Percentiles rank a stretch among this genome's conserved stretches.
Conservation (phyloP, 1,284 basidiomycete genomes). For the Boletus hoseneyae region DNA sequence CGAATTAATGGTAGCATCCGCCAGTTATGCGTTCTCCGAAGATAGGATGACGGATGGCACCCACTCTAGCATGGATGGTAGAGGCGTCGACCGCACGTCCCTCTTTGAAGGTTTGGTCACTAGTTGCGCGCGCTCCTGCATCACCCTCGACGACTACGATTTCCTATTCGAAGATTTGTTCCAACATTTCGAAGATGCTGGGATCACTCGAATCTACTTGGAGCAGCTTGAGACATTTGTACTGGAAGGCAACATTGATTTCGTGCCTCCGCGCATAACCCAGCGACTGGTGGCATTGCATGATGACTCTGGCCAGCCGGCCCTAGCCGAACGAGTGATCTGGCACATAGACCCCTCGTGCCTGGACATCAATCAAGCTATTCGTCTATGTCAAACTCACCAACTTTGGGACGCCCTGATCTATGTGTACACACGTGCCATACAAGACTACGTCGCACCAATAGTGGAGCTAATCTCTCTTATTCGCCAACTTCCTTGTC, state of each 20-base stretch:
- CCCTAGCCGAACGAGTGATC: constrained; percentile 84
- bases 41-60: constrained; percentile 90
- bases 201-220: constrained; percentile 88
- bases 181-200: constrained; percentile 82
- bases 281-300: constrained; percentile 83
- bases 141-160: constrained; percentile 76
- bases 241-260: constrained; percentile 67
- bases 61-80: constrained; percentile 76
- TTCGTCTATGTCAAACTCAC: constrained; percentile 80
- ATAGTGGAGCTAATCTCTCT: constrained; percentile 82
- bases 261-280: constrained; percentile 83
- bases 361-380: constrained; percentile 92
- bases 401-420: constrained; percentile 91
- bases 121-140: constrained; percentile 79
- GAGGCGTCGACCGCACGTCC: constrained; percentile 88
- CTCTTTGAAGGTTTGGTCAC: constrained; percentile 88
- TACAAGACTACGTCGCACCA: constrained; percentile 88
- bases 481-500: constrained; percentile 59
- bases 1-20: constrained; percentile 85
- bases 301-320: constrained; percentile 68
- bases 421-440: constrained; percentile 87
- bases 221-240: constrained; percentile 83
- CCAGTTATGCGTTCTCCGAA: constrained; percentile 90
- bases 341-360: constrained; percentile 94
- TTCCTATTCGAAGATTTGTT: constrained; percentile 94